Percentiles rank a stretch among this genome's conserved stretches.
phyloP scores from a whole-genome alignment of 176 grass and related monocot genomes.

The Ampelocalamus luodianensis region DNA sequence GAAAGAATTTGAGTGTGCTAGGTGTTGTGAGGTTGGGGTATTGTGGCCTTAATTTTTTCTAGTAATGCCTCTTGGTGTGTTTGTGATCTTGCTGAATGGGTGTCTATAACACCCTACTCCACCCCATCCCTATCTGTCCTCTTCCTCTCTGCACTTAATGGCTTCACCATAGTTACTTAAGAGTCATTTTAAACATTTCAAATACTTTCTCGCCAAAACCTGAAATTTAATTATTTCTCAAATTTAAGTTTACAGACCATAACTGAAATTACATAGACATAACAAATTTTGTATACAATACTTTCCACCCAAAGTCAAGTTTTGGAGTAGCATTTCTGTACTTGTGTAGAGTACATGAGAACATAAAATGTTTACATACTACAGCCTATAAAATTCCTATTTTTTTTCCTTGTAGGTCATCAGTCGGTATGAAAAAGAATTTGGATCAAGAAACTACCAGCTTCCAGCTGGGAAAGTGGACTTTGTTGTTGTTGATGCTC shows the following conservation, averaged over 20 bases:
- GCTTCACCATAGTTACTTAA: constrained; percentile 18
- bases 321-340: constrained; percentile 27
- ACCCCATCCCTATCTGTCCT: constrained; percentile 11
- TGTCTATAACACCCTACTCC: constrained; percentile 12
- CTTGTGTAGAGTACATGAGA: constrained; percentile 20
- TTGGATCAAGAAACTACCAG: constrained; percentile 85
- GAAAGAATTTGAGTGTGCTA: not conserved
- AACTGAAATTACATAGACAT: too few relatives aligned
- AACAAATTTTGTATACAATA: too few relatives aligned
- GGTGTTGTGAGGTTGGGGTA: not conserved
- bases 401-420: constrained; percentile 61
- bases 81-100: not conserved
- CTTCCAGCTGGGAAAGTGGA: constrained; percentile 50
- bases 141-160: not conserved
- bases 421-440: constrained; percentile 82
- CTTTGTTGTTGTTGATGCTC: constrained; percentile 93
- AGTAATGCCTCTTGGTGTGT: not conserved
- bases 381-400: constrained; percentile 23
- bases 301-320: not conserved
- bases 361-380: not conserved
- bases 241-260: too few relatives aligned
- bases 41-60: constrained; percentile 10
- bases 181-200: not conserved
- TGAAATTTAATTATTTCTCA: too few relatives aligned
- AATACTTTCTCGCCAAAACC: too few relatives aligned